Evolutionary conservation across 2,329 filamentous ascomycete genomes (phyloP).

Genomic region (Tolypocladium sp.): DNA sequence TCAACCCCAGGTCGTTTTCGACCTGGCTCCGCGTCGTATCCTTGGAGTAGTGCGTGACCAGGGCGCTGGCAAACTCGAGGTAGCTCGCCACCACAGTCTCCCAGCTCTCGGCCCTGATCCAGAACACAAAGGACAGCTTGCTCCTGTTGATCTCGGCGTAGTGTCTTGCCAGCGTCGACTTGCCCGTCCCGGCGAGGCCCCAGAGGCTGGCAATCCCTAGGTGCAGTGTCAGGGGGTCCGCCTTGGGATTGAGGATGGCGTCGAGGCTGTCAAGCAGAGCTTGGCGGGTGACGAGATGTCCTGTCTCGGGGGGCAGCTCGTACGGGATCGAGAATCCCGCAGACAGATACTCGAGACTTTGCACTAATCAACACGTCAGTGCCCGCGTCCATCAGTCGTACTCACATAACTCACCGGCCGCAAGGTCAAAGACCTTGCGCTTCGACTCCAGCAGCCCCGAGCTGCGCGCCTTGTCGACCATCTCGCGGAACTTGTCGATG

Average conservation of each 20-base stretch:
- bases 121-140: slow-evolving; percentile 14
- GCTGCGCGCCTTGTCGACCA: slow-evolving; percentile 7
- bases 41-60: slow-evolving; percentile 12
- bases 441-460: slow-evolving; percentile 11
- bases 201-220: slow-evolving; percentile 13
- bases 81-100: slow-evolving; percentile 16
- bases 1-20: slow-evolving; percentile 14
- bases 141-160: slow-evolving; percentile 11
- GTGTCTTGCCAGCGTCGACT: slow-evolving; percentile 13
- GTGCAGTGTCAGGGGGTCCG: slow-evolving; percentile 4
- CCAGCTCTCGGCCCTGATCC: slow-evolving; percentile 16
- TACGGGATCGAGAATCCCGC: slow-evolving; percentile 10
- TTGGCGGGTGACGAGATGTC: slow-evolving; percentile 7
- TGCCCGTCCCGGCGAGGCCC: slow-evolving; percentile 12
- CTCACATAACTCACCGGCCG: slow-evolving; percentile 6
- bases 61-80: slow-evolving; percentile 11
- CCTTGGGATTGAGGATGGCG: slow-evolving; percentile 4
- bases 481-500: slow-evolving; percentile 11
- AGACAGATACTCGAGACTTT: slow-evolving; percentile 9
- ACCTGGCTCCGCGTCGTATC: slow-evolving; percentile 7
- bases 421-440: slow-evolving; percentile 8
- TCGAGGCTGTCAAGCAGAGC: slow-evolving; percentile 9
- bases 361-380: slow-evolving; percentile 3
- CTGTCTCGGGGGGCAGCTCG: slow-evolving; percentile 6
- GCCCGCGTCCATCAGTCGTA: neutral